Evolutionary conservation across 2,329 filamentous ascomycete genomes (phyloP).

Genomic region (Ophiostoma himal-ulmi): DNA sequence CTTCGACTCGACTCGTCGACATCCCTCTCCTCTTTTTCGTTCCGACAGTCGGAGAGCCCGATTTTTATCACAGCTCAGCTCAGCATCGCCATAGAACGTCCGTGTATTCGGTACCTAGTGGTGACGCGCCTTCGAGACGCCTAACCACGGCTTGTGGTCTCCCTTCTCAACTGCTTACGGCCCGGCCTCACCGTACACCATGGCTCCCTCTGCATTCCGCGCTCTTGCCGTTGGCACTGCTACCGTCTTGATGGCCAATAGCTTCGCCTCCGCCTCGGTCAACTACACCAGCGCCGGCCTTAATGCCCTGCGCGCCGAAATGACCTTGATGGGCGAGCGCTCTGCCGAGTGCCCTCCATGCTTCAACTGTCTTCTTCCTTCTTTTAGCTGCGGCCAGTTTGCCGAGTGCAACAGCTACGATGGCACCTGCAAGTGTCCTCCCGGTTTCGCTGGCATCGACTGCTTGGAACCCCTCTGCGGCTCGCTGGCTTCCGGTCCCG

Average conservation of each 20-base stretch:
- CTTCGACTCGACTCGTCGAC: not conserved
- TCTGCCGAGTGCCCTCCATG: slow-evolving; percentile 75
- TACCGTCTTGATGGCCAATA: slow-evolving; percentile 34
- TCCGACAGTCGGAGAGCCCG: not conserved
- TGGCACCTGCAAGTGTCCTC: slow-evolving; percentile 86
- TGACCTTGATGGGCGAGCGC: slow-evolving; percentile 61
- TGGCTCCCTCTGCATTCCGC: slow-evolving; percentile 32
- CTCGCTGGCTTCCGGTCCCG: slow-evolving; percentile 71
- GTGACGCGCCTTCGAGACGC: slow-evolving; percentile 2
- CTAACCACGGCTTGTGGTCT: not conserved
- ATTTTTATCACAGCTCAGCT: not conserved
- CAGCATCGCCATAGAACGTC: not conserved
- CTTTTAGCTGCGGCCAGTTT: slow-evolving; percentile 86
- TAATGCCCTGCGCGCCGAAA: slow-evolving; percentile 58
- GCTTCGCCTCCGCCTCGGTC: slow-evolving; percentile 36
- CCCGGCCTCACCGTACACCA: not conserved
- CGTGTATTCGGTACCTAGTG: not conserved
- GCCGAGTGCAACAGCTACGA: slow-evolving; percentile 82
- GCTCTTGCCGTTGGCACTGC: slow-evolving; percentile 39
- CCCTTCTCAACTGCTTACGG: not conserved
- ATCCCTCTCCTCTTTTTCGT: not conserved
- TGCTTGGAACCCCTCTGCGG: slow-evolving; percentile 89
- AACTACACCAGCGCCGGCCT: slow-evolving; percentile 51
- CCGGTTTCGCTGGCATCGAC: slow-evolving; percentile 90
- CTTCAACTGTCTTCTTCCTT: slow-evolving; percentile 96